phyloP scores from a whole-genome alignment of 2,329 filamentous ascomycete genomes.

The Cordyceps sp. region DNA sequence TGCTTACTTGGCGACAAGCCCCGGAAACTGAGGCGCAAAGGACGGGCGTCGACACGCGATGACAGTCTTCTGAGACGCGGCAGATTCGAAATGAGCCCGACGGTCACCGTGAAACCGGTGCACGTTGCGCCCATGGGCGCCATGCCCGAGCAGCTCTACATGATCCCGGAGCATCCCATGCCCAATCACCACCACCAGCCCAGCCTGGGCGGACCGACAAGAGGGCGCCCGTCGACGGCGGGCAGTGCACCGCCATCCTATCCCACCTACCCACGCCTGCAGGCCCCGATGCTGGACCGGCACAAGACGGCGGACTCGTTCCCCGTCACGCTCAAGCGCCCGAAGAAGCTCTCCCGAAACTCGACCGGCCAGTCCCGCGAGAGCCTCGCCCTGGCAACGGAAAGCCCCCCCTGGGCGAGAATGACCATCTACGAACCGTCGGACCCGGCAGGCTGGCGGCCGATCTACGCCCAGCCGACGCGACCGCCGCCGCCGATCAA shows the following conservation, averaged over 20 bases:
- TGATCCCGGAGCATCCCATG: no score
- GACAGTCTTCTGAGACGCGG: slow-evolving; percentile 1
- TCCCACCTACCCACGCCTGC: no score
- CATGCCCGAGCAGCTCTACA: slow-evolving; percentile 4
- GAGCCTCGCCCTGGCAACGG: slow-evolving; percentile 9
- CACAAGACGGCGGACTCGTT: slow-evolving; percentile 8
- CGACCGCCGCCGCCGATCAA: slow-evolving; percentile 3
- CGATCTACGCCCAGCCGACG: slow-evolving; percentile 3
- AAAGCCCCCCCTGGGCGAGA: no score
- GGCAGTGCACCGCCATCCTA: no score
- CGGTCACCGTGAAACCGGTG: slow-evolving; percentile 4
- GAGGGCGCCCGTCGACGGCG: no score
- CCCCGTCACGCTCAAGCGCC: slow-evolving; percentile 15
- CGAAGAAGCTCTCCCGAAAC: slow-evolving; percentile 16
- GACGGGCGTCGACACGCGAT: no score
- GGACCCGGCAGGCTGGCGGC: slow-evolving; percentile 2
- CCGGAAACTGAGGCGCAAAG: no score
- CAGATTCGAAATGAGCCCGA: slow-evolving; percentile 6
- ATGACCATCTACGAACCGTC: no score
- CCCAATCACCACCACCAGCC: background rate
- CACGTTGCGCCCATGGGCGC: slow-evolving; percentile 4
- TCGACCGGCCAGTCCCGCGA: slow-evolving; percentile 5
- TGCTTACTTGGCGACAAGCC: no score
- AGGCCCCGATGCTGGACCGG: slow-evolving; percentile 9
- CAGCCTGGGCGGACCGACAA: no score